Evolutionary conservation across 2,329 filamentous ascomycete species (phyloP).

Genomic region (Scleromitrula shiraiana): DNA sequence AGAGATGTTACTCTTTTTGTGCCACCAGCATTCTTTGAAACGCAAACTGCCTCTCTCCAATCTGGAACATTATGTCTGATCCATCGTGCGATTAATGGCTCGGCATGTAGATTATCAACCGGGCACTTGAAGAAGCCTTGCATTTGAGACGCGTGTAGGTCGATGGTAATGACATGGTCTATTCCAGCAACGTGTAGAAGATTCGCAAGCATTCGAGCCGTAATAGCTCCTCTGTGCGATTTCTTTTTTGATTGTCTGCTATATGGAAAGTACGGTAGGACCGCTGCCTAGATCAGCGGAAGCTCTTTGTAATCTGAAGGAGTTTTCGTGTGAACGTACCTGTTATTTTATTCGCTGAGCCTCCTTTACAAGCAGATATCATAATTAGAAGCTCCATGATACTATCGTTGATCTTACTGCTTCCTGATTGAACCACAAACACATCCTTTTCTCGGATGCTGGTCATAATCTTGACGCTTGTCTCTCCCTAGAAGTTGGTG

Average conservation of each 20-base stretch:
- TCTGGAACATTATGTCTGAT: slow-evolving; percentile 79
- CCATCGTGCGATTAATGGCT: slow-evolving; percentile 92
- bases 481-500: slow-evolving; percentile 48
- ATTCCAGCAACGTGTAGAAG: slow-evolving; percentile 88
- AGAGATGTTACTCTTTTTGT: slow-evolving; percentile 96
- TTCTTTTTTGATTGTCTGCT: slow-evolving; percentile 99
- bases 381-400: slow-evolving; percentile 99
- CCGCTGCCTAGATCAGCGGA: slow-evolving; percentile 46
- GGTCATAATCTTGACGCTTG: slow-evolving; percentile 59
- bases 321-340: slow-evolving; percentile 46
- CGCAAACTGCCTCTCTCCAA: slow-evolving; percentile 89
- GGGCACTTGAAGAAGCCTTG: slow-evolving; percentile 98
- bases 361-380: slow-evolving; percentile 97
- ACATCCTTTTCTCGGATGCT: slow-evolving; percentile 96
- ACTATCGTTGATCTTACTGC: slow-evolving; percentile 92
- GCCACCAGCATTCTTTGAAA: slow-evolving; percentile 96
- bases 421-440: slow-evolving; percentile 96
- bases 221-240: slow-evolving; percentile 90
- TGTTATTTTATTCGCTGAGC: slow-evolving; percentile 92
- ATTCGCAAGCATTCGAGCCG: slow-evolving; percentile 94
- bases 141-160: slow-evolving; percentile 97
- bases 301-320: background rate
- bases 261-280: slow-evolving; percentile 96
- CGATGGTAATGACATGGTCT: slow-evolving; percentile 95
- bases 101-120: slow-evolving; percentile 93